Conservation (phyloP, 441 rosid genomes). For the Raphanus hybrid region DNA sequence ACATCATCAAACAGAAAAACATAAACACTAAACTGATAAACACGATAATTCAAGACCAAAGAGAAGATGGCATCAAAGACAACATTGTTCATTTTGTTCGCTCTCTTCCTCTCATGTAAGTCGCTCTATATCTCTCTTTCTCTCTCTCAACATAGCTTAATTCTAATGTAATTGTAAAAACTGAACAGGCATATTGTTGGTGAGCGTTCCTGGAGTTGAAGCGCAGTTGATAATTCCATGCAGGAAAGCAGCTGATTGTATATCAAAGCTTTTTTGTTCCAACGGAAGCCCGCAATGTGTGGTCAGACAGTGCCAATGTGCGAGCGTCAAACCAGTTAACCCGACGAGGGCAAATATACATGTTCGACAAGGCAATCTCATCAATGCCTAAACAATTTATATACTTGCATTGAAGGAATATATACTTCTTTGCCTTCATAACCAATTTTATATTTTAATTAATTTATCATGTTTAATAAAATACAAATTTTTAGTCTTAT, state of each 20-base stretch:
- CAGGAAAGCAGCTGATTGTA: slow-evolving; percentile 27
- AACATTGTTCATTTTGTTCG: slow-evolving; percentile 11
- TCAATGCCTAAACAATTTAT: neutral
- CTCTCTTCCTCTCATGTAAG: slow-evolving; percentile 29
- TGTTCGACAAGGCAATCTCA: neutral
- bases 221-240: slow-evolving; percentile 36
- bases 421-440: slow-evolving; percentile 15
- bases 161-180: neutral
- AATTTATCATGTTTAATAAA: neutral
- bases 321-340: slow-evolving; percentile 4
- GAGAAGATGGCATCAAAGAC: slow-evolving; percentile 27
- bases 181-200: slow-evolving; percentile 12
- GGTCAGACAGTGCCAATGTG: slow-evolving; percentile 31
- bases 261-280: slow-evolving; percentile 17
- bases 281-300: slow-evolving; percentile 35
- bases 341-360: neutral
- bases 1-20: slow-evolving; percentile 8
- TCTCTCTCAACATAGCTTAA: neutral
- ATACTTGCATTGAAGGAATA: slow-evolving; percentile 4
- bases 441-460: neutral
- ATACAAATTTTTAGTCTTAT: neutral
- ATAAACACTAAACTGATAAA: slow-evolving; percentile 5
- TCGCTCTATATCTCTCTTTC: neutral
- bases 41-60: slow-evolving; percentile 7
- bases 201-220: slow-evolving; percentile 29